Percentiles rank a stretch among this genome's conserved stretches.
phyloP scores from a whole-genome alignment of 2,329 filamentous ascomycete species.

The Fusarium palustre region DNA sequence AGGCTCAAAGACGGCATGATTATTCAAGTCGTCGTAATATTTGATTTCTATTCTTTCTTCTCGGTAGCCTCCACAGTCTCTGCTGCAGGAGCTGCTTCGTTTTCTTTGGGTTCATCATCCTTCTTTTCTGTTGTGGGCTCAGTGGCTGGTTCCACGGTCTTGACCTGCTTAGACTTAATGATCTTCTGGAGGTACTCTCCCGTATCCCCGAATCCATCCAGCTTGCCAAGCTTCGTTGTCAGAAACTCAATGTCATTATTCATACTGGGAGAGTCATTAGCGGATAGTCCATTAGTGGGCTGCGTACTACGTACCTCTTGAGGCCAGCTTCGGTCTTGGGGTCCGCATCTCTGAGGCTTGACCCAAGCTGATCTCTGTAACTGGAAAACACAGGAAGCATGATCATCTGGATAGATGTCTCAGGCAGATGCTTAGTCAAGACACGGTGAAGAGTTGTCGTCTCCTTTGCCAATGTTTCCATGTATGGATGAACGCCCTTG shows the following conservation, averaged over 20 bases:
- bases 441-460: slow-evolving; percentile 87
- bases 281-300: not conserved
- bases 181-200: slow-evolving; percentile 76
- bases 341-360: slow-evolving; percentile 73
- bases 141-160: slow-evolving; percentile 28
- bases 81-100: slow-evolving; percentile 23
- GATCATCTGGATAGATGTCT: slow-evolving; percentile 81
- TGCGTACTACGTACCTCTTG: slow-evolving; percentile 69
- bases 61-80: slow-evolving; percentile 33
- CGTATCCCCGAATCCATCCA: slow-evolving; percentile 82
- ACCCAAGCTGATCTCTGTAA: slow-evolving; percentile 83
- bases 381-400: slow-evolving; percentile 86
- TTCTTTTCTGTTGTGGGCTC: slow-evolving; percentile 30
- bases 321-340: slow-evolving; percentile 76
- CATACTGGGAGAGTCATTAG: slow-evolving; percentile 66
- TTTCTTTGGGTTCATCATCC: slow-evolving; percentile 26
- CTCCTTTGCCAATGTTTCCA: slow-evolving; percentile 89
- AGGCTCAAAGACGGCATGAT: slow-evolving; percentile 12
- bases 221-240: slow-evolving; percentile 75
- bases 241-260: slow-evolving; percentile 81
- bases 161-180: slow-evolving; percentile 67
- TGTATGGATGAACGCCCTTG: slow-evolving; percentile 72
- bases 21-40: slow-evolving; percentile 4
- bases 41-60: slow-evolving; percentile 40
- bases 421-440: slow-evolving; percentile 82